These are phyloP conservation scores for Lachnellula occidentalis DNA, from an alignment of 2,329 filamentous ascomycete genomes.

Conservation along the genomic window DNA sequence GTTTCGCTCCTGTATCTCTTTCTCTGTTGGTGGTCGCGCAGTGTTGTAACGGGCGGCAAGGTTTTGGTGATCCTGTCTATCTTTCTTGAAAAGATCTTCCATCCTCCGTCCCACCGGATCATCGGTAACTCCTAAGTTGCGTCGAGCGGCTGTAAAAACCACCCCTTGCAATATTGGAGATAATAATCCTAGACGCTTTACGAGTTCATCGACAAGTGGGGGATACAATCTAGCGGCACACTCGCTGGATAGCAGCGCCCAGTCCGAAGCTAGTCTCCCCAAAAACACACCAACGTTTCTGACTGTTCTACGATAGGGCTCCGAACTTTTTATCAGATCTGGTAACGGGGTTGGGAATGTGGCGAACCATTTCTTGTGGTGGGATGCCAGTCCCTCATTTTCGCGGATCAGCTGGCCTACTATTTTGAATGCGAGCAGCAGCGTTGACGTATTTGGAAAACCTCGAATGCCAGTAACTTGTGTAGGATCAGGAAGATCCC, in stretches of 20 bases:
- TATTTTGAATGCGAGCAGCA: conserved; percentile 31
- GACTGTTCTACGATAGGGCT: conserved; percentile 30
- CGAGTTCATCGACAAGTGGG: conserved; percentile 52
- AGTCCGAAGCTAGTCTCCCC: conserved; percentile 37
- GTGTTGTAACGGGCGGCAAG: conserved; percentile 24
- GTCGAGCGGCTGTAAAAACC: conserved; percentile 46
- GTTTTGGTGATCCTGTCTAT: conserved; percentile 31
- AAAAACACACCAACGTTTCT: conserved; percentile 40
- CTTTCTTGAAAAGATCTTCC: conserved; percentile 34
- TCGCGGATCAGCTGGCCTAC: conserved; percentile 40
- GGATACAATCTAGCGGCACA: conserved; percentile 41
- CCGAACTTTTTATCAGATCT: conserved; percentile 26
- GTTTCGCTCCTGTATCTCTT: conserved; percentile 25
- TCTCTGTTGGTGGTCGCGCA: conserved; percentile 21
- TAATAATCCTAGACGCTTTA: conserved; percentile 39
- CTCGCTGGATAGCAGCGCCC: conserved; percentile 34
- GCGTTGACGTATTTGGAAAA: conserved; percentile 19
- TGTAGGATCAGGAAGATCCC: conserved; percentile 32
- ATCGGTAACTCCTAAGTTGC: conserved; percentile 40
- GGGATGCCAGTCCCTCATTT: conserved; percentile 38
- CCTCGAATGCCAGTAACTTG: conserved; percentile 32
- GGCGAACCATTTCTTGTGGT: conserved; percentile 40
- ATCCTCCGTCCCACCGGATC: conserved; percentile 31
- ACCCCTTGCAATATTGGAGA: conserved; percentile 49
- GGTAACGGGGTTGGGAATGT: conserved; percentile 40